Evolutionary conservation across 2,329 filamentous ascomycete species (phyloP), one percentile per base, ranked within the genome.

Genomic region (Apiospora sp.): DNA sequence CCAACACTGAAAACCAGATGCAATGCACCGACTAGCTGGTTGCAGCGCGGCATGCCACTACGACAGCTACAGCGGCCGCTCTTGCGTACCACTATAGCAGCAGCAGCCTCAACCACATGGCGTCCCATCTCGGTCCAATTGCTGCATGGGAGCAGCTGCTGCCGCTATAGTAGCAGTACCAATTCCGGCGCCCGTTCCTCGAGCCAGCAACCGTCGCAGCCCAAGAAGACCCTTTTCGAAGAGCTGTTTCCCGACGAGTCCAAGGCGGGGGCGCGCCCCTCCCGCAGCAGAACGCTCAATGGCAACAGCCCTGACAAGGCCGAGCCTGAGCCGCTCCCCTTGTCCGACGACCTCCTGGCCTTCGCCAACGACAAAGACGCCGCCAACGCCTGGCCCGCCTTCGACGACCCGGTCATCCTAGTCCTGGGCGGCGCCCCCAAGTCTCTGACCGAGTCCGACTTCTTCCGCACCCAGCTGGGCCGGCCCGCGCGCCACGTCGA

Each of bases 371-470:
- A 70, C 68, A 43, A 44, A n/a, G 24, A 51, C 13, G 64, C 71
- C 4, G n/a, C 61, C 3, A 67, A 67, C n/a, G 30, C 13, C 34
- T 71, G 13, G 49, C 61, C 22, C 70, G 74, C 37, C 71, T 75
- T 13, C 76, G 77, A 72, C 77, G 76, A 4, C 70, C 76, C 61
- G 43, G 74, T 77, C 73, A 85, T 87, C 77, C 84, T 95, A 54
- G 84, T 91, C 58, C 82, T 95, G 49, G 84, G 84, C 27, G 87
- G 89, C 51, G 87, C 89, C 8, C 90, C 88, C 77, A 86, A 86
- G 72, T 87, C 88, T 27, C 86, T 95, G 61, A 84, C 86, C 27
- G 88, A 92, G 76, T 88, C 87, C 75, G 93, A 96, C 82, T 95
- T 96, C 81, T 87, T 90, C 75, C 91, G 93, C 71, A 82, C 95